phyloP scores from a whole-genome alignment of 495 filamentous ascomycete genomes.

The Apiosordaria backusii region DNA sequence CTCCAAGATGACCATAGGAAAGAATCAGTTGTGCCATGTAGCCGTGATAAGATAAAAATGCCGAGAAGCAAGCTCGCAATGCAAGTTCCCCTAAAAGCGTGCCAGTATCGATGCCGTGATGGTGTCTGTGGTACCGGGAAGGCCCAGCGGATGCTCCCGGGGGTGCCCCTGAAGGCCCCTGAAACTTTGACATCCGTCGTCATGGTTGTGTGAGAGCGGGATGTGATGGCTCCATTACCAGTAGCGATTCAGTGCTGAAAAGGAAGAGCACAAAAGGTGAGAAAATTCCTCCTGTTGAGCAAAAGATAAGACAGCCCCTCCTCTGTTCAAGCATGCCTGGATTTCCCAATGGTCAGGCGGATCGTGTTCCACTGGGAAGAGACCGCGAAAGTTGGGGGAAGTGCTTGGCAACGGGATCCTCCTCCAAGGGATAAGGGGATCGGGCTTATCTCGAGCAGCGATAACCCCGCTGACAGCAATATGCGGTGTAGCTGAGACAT shows the following conservation, averaged over 20 bases:
- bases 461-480: not conserved
- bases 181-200: not conserved
- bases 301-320: not conserved
- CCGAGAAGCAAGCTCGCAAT: not conserved
- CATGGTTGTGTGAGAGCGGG: not conserved
- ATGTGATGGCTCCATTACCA: not conserved
- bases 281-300: not conserved
- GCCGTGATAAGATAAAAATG: not conserved
- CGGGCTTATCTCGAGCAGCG: not conserved
- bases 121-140: not conserved
- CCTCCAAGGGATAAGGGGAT: not conserved
- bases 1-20: not conserved
- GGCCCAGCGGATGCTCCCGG: not conserved
- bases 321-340: not conserved
- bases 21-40: not conserved
- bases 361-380: not conserved
- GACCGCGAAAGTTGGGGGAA: not conserved
- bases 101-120: not conserved
- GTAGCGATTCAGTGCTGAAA: not conserved
- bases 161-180: not conserved
- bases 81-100: not conserved
- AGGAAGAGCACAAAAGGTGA: not conserved
- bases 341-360: not conserved
- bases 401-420: slow-evolving; percentile 1
- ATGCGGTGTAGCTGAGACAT: slow-evolving; percentile 4